Base-by-base conservation (phyloP, 2,329 filamentous ascomycete genomes). In the Arthroderma uncinatum region DNA sequence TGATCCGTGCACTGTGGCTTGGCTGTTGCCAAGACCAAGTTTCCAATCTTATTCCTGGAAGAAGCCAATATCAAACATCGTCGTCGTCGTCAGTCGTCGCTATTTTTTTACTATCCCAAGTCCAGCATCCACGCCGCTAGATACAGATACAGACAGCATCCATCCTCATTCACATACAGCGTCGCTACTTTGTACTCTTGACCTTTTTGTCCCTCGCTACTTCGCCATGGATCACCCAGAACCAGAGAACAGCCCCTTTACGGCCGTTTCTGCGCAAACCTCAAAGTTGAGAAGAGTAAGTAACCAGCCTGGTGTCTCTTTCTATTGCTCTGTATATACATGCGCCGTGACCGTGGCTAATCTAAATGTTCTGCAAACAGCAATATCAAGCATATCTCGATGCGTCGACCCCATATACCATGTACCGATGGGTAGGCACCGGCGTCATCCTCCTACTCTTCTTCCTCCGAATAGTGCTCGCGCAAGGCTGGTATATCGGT, bases 401-500 rank as follows among this genome's bases (percentile, higher is more conserved):
- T 75, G 87, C 90, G 75, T 92, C 87, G 55, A 97, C 92, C 8
- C 93, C 93, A 12, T 94, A 83, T 73, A 84, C 90, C 56, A 77
- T 85, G 58, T 95, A 97, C 76, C 82, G 93, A 79, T 98, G 93
- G 93, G 70, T 86, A 61, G 85, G 85, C 71, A 95, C 92, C n/a
- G 87, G 74, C 54, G 78, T 81, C 40, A 79, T 86, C 57, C 82
- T 97, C 59, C 57, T 89, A 61, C 61, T 90, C 65, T 98, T 98
- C 79, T 92, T 89, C 71, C 71, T 93, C 64, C 85, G 93, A 70
- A 94, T 98, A 72, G 79, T 98, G 63, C 62, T 95, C 54, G 89
- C 90, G 59, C 90, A 97, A 77, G 93, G 93, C 74, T 98, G 93
- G 93, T 98, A 98, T 72, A 97, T 98, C 64, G 90, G 90, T 95